These are phyloP conservation scores for Raddia guianensis DNA, from an alignment of 176 grass and related monocot genomes.

Conservation along the genomic window DNA sequence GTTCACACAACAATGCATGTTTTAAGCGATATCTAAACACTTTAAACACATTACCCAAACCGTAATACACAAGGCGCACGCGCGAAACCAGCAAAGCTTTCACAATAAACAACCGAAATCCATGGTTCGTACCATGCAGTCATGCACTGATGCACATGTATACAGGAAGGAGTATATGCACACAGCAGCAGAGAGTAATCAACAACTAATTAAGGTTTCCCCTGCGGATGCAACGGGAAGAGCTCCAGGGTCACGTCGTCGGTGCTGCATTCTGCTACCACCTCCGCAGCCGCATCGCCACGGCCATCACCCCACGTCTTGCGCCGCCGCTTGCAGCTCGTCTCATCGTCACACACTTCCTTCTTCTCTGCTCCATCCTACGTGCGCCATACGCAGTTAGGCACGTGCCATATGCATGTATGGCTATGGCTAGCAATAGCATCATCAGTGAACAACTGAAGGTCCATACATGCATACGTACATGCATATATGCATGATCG, in stretches of 20 bases:
- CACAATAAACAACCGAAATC: slow-evolving; percentile 7
- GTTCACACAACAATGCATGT: slow-evolving; percentile 2
- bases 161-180: background rate
- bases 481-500: background rate
- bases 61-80: background rate
- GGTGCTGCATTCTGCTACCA: slow-evolving; percentile 10
- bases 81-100: background rate
- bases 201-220: slow-evolving; percentile 39
- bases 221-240: slow-evolving; percentile 83
- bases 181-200: background rate
- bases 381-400: background rate
- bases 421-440: background rate
- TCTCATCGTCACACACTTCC: slow-evolving; percentile 19
- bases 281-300: background rate
- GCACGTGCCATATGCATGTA: background rate
- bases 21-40: slow-evolving; percentile 22
- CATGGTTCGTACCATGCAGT: background rate
- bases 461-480: no score
- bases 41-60: background rate
- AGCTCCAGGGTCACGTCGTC: slow-evolving; percentile 66
- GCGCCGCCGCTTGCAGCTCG: slow-evolving; percentile 56
- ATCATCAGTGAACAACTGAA: background rate
- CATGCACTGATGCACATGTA: background rate
- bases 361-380: slow-evolving; percentile 36
- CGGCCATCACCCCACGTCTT: slow-evolving; percentile 35